Evolutionary conservation across 495 filamentous ascomycete species (phyloP), one percentile per base, ranked within the genome.

Genomic region (Usnea hakonensis): DNA sequence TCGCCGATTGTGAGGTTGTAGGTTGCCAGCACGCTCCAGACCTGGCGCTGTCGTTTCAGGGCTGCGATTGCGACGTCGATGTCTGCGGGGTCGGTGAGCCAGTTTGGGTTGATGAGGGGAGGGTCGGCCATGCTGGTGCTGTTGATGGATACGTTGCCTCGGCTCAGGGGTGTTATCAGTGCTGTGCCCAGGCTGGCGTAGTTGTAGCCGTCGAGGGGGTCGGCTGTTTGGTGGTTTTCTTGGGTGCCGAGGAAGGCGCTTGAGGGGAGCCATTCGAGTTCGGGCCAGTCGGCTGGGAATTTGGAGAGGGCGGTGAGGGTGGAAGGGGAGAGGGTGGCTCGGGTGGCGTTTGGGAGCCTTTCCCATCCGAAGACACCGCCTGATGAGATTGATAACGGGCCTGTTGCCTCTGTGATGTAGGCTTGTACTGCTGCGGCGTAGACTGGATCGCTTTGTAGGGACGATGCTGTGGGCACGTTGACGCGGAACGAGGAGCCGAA

Each of bases 221-320:
- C 67, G 2, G 54, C 67, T n/a, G 46, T 35, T 16, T 55, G 41
- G 14, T 55, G 32, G 52, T 62, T 57, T 0, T 55, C 32, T n/a
- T 62, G 66, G 36, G 63, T 48, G 37, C 64, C 70, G 19, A 72
- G 36, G 46, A 62, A 73, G 5, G 60, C 66, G 9, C 35, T n/a
- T 14, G 66, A 55, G 19, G 64, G 19, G 38, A 78, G 38, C 59
- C 76, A 78, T 64, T 81, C 78, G 19, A 81, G 60, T 46, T 83
- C 79, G 2, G 79, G 80, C 78, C 78, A 82, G 63, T 82, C 79
- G 1, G 63, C 52, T 0, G 78, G 76, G 50, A 76, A 74, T n/a
- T 46, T 35, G 9, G 52, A 48, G 11, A 80, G 68, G 55, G 62
- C 65, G 2, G 17, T 35, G 3, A 58, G 19, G 5, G 65, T 58